A percentile compares a stretch with the other conserved stretches of the same genome.
phyloP scores from a whole-genome alignment of 139 green algal species.

The Tetradesmus obliquus region DNA sequence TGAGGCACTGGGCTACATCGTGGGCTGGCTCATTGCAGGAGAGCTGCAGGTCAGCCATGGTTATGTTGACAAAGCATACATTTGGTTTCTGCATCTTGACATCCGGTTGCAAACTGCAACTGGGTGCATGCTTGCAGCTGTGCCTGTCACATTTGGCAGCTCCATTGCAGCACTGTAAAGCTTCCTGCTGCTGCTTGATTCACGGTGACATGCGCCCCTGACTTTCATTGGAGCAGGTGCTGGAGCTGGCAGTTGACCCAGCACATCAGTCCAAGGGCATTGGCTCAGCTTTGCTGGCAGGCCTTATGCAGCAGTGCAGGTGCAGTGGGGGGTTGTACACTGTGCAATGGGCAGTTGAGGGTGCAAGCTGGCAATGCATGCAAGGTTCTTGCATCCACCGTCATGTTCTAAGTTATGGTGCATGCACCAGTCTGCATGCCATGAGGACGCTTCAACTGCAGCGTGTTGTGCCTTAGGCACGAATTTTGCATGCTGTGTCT shows the following conservation, averaged over 20 bases:
- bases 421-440: no score
- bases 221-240: neutral
- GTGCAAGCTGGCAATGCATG: no score
- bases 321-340: neutral
- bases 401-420: no score
- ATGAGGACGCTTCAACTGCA: neutral
- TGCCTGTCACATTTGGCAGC: neutral
- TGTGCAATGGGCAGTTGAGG: neutral
- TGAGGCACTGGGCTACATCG: conserved; percentile 31
- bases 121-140: neutral
- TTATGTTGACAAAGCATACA: no score
- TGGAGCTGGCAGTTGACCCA: conserved; percentile 42
- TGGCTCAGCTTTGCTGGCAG: conserved; percentile 24
- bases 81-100: no score
- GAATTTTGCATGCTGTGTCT: neutral
- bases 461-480: neutral
- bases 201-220: neutral
- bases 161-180: neutral
- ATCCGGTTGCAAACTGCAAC: no score
- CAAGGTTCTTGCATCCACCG: no score
- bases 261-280: conserved; percentile 19
- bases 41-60: conserved; percentile 27
- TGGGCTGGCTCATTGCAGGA: conserved; percentile 33
- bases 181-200: neutral
- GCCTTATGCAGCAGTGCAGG: conserved; percentile 5